Base-by-base conservation (phyloP, 306 rosid genomes). In the Ochetophila trinervis region DNA sequence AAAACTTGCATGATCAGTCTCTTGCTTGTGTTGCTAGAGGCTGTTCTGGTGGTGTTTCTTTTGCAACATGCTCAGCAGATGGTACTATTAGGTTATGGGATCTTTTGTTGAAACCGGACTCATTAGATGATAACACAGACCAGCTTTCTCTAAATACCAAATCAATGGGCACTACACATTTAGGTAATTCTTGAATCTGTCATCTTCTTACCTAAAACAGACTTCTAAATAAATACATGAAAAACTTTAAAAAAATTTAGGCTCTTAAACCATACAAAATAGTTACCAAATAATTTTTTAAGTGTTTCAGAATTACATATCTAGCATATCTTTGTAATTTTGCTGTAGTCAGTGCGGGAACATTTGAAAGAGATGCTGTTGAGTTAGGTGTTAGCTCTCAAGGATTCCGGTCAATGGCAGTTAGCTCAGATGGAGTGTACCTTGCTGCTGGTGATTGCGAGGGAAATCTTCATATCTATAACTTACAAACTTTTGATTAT, bases 11-110 rank as follows among this genome's bases (percentile, higher is more conserved):
- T 50, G 88, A 86, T 71, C 81, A 87, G 49, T 82, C 92, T 69
- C 81, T 82, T 69, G 88, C 89, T 64, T 88, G 96, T 75, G 74
- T 81, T 72, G 90, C 96, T 61, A 86, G 86, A 86, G 92, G 96
- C 64, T 88, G 92, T 79, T 78, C 73, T 2, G 96, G 92, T 57
- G 92, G 92, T 22, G 74, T 80, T 77, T 86, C 92, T 60, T 88
- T 88, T 74, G 92, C 96, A 58, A 88, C 96, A 51, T 84, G 96
- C 79, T 88, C 92, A 60, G 58, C 84, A 52, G 96, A 88, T 78
- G 90, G 92, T 78, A 80, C 90, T 47, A 74, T 88, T 55, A 84
- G 92, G 85, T 66, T 86, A 66, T 88, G 96, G 96, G 96, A 88
- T 86, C 88, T 86, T 74, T 79, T 85, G 50, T 69, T 86, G 83